Evolutionary conservation across 2,329 filamentous ascomycete genomes (phyloP).

Genomic region (Botrytis elliptica): DNA sequence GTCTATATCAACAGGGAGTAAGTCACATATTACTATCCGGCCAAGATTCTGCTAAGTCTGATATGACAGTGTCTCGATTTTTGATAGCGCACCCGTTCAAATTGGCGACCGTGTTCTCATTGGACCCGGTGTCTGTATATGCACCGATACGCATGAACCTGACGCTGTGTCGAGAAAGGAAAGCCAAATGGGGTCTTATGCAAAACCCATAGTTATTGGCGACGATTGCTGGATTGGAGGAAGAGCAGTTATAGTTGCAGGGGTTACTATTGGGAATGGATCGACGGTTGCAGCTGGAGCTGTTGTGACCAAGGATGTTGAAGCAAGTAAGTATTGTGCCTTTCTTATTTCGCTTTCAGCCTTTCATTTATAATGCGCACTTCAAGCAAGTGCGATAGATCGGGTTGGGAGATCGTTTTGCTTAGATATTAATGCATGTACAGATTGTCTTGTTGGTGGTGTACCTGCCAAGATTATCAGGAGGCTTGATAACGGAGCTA

Average conservation of each 20-base stretch:
- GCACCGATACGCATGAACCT: conserved; percentile 68
- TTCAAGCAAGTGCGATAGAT: neutral
- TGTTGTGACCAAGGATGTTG: conserved; percentile 45
- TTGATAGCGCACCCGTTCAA: conserved; percentile 48
- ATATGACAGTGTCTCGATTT: conserved; percentile 29
- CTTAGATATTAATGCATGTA: neutral
- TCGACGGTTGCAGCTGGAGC: conserved; percentile 53
- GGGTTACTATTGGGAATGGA: conserved; percentile 53
- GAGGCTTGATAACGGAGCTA: neutral
- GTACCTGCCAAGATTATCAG: conserved; percentile 29
- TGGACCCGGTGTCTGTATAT: conserved; percentile 70
- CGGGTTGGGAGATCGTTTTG: neutral
- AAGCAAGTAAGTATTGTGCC: conserved; percentile 8
- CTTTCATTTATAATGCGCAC: neutral
- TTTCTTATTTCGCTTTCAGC: neutral
- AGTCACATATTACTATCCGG: conserved; percentile 12
- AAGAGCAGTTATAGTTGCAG: conserved; percentile 50
- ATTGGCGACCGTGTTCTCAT: conserved; percentile 44
- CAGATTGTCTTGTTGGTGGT: conserved; percentile 28
- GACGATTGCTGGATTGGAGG: conserved; percentile 58
- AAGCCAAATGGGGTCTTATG: conserved; percentile 50
- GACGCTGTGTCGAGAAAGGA: conserved; percentile 55
- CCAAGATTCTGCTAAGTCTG: neutral
- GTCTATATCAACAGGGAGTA: conserved; percentile 32
- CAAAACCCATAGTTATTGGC: conserved; percentile 47